These are phyloP conservation scores for Mucor piriformis DNA, from an alignment of 371 early-diverging fungal genomes.

Conservation along the genomic window DNA sequence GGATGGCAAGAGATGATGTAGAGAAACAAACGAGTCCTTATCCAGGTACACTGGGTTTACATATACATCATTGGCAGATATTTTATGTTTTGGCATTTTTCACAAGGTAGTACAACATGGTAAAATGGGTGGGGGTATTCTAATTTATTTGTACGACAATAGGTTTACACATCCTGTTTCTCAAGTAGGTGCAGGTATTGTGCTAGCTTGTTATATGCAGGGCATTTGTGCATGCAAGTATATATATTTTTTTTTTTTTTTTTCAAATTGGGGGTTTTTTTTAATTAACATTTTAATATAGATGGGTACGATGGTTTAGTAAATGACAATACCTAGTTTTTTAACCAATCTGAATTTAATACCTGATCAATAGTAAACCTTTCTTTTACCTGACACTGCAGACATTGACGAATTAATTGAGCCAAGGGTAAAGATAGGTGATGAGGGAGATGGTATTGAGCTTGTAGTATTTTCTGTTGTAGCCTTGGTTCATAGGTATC, in stretches of 20 bases:
- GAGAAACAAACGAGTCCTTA: slow-evolving; percentile 14
- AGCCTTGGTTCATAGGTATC: slow-evolving; percentile 77
- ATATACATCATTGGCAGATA: slow-evolving; percentile 89
- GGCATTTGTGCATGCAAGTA: slow-evolving; percentile 64
- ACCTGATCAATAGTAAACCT: slow-evolving; percentile 30
- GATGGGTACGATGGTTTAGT: slow-evolving; percentile 47
- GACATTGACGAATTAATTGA: slow-evolving; percentile 27
- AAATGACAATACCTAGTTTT: slow-evolving; percentile 27
- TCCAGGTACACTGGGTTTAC: slow-evolving; percentile 43
- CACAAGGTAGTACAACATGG: slow-evolving; percentile 45
- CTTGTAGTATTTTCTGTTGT: slow-evolving; percentile 65
- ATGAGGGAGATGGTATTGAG: slow-evolving; percentile 46
- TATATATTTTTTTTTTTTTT: background rate
- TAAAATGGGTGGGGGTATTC: background rate
- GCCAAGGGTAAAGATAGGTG: slow-evolving; percentile 19
- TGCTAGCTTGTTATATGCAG: slow-evolving; percentile 78
- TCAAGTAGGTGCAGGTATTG: slow-evolving; percentile 74
- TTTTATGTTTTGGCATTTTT: slow-evolving; percentile 86
- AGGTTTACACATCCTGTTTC: slow-evolving; percentile 76
- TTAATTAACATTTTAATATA: slow-evolving; percentile 2
- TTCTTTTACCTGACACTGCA: slow-evolving; percentile 25
- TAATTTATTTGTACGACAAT: background rate
- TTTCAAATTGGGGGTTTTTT: background rate
- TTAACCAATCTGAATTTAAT: slow-evolving; percentile 35
- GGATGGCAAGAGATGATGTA: background rate